Base-by-base conservation (phyloP, 352 stramenopile genomes). In the Globisporangium radiosum region DNA sequence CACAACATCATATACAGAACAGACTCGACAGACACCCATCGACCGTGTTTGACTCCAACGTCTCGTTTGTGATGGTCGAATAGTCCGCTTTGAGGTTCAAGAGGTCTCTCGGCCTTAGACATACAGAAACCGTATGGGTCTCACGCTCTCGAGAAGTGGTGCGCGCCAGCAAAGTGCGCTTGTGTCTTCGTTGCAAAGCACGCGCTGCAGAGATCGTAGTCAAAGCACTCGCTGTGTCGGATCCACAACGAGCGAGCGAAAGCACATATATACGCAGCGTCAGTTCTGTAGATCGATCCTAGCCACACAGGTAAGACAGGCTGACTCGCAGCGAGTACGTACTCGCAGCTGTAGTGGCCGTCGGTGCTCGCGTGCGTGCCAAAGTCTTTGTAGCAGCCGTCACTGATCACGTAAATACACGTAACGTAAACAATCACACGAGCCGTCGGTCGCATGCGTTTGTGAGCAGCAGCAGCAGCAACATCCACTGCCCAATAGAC, bases 141-240 rank as follows among this genome's bases (percentile, higher is more conserved):
- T 25, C n/a, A 57, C 13, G 49, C 36, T 13, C 53, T 52, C 4
- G 60, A 50, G 58, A 70, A 70, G 14, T 14, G 7, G 47, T 70
- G 64, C 11, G 25, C 38, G 1, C 54, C 25, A 8, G 52, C 17
- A 43, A 54, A 64, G 56, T 67, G 62, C 38, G 11, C 42, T 5
- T 39, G 43, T 5, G 53, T 44, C 15, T 56, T 44, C 37, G 17
- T 61, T 1, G 49, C 17, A 47, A 59, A 64, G 62, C 68, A 75
- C 1, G 47, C 44, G 11, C 17, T 15, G 42, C 68, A 75, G 13
- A 75, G 52, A 25, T 75, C 68, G 49, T 64, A 75, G 63, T 75
- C 68, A 60, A 75, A 75, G 62, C 68, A 75, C 8, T 66, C 54
- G 9, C 68, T 75, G n/a, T 10, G 65, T 13, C 6, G 50, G 42